Evolutionary conservation across 306 rosid genomes (phyloP), one percentile per base, ranked within the genome.

Genomic region (Benincasa hispida): DNA sequence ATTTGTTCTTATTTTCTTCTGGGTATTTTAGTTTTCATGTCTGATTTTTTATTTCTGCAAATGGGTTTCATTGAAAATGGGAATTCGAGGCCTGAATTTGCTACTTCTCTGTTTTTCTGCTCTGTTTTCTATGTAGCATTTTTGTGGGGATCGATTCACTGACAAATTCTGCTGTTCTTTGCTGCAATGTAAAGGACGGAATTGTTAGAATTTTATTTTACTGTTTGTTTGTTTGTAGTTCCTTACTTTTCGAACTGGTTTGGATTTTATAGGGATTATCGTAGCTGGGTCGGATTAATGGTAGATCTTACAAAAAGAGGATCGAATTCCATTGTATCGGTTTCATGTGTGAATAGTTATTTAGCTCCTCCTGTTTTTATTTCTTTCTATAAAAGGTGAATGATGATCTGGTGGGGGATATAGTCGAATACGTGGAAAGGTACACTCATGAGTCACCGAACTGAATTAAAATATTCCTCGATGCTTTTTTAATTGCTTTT

Each of bases 1-100:
- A 21, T 69, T 76, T 59, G 58, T 48, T 72, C 72, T 59, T 76
- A 60, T 14, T n/a, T 57, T 72, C 75, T 54, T n/a, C 21, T 24
- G 42, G 48, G 14, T 58, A 18, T 35, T 67, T 50, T 2, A n/a
- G n/a, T 27, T 72, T 25, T 78, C 41, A n/a, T 59, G 47, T 50
- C 10, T 50, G 80, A 35, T 79, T 82, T 17, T 35, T 42, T 25
- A 62, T 82, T 79, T 41, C 66, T 82, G 39, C 42, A 74, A 82
- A 39, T 72, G 84, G 80, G 63, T 34, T 74, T 48, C 54, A 67
- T 72, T 75, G 56, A 17, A 27, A 48, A 72, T 72, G 42, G 41
- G 15, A 7, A 12, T 69, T 14, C 22, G 2, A 12, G 55, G 7
- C 35, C n/a, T 47, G 48, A 27, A 18, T 48, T 17, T 13, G n/a